These are phyloP conservation scores for Blastobotrys ciferrii DNA, from an alignment of 1,139 yeast species.

Conservation along the genomic window DNA sequence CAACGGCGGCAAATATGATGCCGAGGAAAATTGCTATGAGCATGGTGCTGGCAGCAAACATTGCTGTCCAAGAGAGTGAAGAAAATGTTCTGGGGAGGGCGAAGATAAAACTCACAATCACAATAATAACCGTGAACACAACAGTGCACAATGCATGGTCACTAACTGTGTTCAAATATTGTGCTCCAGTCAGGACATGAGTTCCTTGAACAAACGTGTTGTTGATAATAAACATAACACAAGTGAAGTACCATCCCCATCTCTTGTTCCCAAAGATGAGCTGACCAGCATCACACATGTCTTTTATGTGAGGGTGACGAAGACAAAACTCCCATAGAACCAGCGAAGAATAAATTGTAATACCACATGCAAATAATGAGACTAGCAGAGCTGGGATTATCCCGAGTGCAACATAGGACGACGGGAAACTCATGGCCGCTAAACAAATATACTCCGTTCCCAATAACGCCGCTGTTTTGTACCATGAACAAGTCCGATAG, in stretches of 20 bases:
- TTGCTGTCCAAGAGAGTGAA: conserved; percentile 49
- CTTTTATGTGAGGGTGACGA: conserved; percentile 49
- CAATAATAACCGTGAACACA: conserved; percentile 49
- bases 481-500: conserved; percentile 56
- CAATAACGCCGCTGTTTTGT: conserved; percentile 54
- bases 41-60: conserved; percentile 56
- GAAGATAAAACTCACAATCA: conserved; percentile 48
- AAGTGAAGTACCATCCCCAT: conserved; percentile 58
- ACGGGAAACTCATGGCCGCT: conserved; percentile 62
- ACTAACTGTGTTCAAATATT: conserved; percentile 55
- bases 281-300: conserved; percentile 61
- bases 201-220: conserved; percentile 57
- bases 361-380: conserved; percentile 51
- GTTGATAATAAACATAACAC: conserved; percentile 52
- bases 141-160: conserved; percentile 51
- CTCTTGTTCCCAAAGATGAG: conserved; percentile 51
- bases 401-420: conserved; percentile 61
- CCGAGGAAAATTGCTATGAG: conserved; percentile 53
- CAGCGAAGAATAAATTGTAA: conserved; percentile 54
- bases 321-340: conserved; percentile 55
- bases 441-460: conserved; percentile 61
- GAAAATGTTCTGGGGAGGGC: conserved; percentile 58
- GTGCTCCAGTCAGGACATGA: conserved; percentile 58
- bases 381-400: conserved; percentile 56
- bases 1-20: conserved; percentile 55